Base-by-base conservation (phyloP, 2,329 filamentous ascomycete species). In the Zymoseptoria brevis region DNA sequence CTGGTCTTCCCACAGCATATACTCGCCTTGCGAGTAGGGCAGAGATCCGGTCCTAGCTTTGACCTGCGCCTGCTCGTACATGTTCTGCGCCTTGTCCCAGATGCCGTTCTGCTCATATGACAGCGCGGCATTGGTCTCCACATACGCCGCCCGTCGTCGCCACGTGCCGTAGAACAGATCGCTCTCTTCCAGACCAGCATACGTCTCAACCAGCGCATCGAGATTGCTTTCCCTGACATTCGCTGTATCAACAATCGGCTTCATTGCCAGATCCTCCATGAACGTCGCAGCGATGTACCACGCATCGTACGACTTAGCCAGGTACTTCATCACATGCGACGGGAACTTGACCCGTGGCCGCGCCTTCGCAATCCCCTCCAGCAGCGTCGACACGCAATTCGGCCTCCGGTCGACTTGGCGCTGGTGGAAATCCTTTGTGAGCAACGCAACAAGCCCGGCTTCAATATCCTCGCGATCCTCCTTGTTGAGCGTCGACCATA, bases 1-100 rank as follows among this genome's bases (percentile, higher is more conserved):
- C 68, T 99, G 95, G 71, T 99, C 94, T 75, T 99, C 94, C 94
- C 94, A 99, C 1, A 99, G 83, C 84, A 96, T 96, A 75, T 99
- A 99, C 75, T 99, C 94, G 30, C 87, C 91, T 68, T 95, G 89
- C 0, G 93, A 96, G 74, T 96, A 97, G 0, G 94, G 93, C 62
- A 97, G 85, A n/a, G 93, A 90, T 55, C 92, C 94, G 0, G 93
- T 97, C 53, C 95, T 85, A 51, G 95, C 94, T 74, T 97, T 99
- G 73, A 99, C 90, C 74, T 99, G 95, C 0, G 95, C 94, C 58
- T 87, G 87, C 74, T 99, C 94, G 73, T 97, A 99, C 78, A 96
- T 87, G 70, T 89, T 89, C 76, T 99, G 95, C 1, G 95, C 92
- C 75, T 97, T 97, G 69, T 99, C 94, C 95, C 94, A 99, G 84